Conservation (phyloP, 139 green algal species). For the Tetraselmis striata region DNA sequence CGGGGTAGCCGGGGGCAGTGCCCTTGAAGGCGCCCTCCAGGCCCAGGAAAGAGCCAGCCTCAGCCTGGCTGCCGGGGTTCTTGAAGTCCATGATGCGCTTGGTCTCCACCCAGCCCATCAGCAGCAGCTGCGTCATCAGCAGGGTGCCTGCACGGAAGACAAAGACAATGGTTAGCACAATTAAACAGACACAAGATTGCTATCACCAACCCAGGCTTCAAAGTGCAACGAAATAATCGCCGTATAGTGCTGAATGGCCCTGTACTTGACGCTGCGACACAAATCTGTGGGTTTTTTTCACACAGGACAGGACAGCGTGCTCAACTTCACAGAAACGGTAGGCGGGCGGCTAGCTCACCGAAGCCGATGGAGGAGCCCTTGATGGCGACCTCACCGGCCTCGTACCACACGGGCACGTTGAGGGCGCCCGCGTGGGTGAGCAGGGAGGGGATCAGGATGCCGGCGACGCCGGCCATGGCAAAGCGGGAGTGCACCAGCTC, state of each 20-base stretch:
- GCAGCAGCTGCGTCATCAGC: constrained; percentile 54
- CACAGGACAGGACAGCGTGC: too few species aligned
- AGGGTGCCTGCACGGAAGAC: too few species aligned
- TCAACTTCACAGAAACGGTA: too few species aligned
- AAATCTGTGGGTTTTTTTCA: too few species aligned
- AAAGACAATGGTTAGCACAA: too few species aligned
- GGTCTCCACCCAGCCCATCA: constrained; percentile 70
- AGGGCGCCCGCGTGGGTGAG: constrained; percentile 64
- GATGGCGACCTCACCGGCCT: constrained; percentile 64
- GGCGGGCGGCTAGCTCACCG: too few species aligned
- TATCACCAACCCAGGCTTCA: too few species aligned
- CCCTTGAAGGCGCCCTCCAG: constrained; percentile 75
- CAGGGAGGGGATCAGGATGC: constrained; percentile 74
- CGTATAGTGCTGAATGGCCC: too few species aligned
- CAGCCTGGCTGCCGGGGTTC: constrained; percentile 77
- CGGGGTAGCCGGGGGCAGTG: constrained; percentile 38
- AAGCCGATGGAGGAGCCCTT: constrained; percentile 7
- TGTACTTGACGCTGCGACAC: too few species aligned
- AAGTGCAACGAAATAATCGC: too few species aligned
- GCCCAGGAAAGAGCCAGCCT: constrained; percentile 73
- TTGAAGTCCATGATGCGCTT: constrained; percentile 74
- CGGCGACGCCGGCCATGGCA: constrained; percentile 82
- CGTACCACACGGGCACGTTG: constrained; percentile 75
- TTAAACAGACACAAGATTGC: too few species aligned
- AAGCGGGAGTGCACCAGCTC: constrained; percentile 83